Conservation (phyloP, 352 stramenopile species). For the Phytophthora gonapodyides region DNA sequence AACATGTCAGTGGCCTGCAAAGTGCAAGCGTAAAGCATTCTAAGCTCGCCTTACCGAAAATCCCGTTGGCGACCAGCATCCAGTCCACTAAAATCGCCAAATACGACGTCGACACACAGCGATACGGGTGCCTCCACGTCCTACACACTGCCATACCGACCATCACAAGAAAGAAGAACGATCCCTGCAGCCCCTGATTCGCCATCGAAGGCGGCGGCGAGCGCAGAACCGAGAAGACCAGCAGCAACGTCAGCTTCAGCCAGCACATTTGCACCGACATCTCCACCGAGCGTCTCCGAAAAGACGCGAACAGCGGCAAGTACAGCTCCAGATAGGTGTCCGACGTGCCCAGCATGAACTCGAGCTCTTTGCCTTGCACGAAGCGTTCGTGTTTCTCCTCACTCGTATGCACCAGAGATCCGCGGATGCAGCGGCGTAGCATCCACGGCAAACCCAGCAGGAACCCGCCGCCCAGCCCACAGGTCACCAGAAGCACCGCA, state of each 20-base stretch:
- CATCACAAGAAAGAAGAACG: conserved; percentile 44
- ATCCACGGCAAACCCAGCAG: conserved; percentile 50
- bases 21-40: not conserved
- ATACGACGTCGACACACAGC: conserved; percentile 41
- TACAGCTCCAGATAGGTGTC: conserved; percentile 65
- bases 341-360: conserved; percentile 58
- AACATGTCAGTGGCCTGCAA: not conserved
- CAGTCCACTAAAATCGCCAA: conserved; percentile 41
- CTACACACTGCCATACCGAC: conserved; percentile 31
- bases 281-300: conserved; percentile 33
- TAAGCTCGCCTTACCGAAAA: conserved; percentile 46
- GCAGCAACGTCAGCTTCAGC: conserved; percentile 55
- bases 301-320: conserved; percentile 59
- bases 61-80: conserved; percentile 49
- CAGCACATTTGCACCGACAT: conserved; percentile 45
- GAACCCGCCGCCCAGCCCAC: conserved; percentile 45
- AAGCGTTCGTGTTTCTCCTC: conserved; percentile 53
- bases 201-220: conserved; percentile 41
- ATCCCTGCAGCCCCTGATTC: conserved; percentile 58
- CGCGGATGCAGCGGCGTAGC: conserved; percentile 39
- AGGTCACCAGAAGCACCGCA: conserved; percentile 40
- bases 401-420: conserved; percentile 34
- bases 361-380: conserved; percentile 54
- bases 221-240: conserved; percentile 54
- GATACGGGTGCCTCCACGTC: conserved; percentile 38